Base-by-base conservation (phyloP, 2,329 filamentous ascomycete species). In the Fusarium graminum region DNA sequence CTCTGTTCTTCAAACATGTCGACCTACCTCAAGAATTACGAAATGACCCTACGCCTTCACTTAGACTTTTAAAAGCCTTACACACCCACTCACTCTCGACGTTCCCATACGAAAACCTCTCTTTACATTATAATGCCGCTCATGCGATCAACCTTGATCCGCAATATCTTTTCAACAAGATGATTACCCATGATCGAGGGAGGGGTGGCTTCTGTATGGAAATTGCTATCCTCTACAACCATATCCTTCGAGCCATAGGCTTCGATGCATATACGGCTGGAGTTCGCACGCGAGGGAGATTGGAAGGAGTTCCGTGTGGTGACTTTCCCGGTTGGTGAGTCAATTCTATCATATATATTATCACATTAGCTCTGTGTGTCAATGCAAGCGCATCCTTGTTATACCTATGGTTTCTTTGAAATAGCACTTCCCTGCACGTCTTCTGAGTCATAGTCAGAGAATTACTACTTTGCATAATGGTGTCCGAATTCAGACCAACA, bases 121-220 rank as follows among this genome's bases (percentile, higher is more conserved):
- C 80, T 4, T 74, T 88, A 4, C 85, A 88, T 72, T 87, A 88
- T 71, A 78, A 76, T 52, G 59, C 71, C 1, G 13, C 61, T 57
- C 79, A 81, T 38, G 56, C 66, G 3, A 77, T 85, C 43, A 58
- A 74, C 13, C 80, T 88, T 4, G 74, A 82, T 19, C 80, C 82
- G 0, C 75, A 82, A 19, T 59, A 74, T 43, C 77, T 86, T 2
- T 87, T 82, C 70, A 61, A 73, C 6, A 88, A 87, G 63, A 79
- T 86, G 49, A 76, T 88, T 13, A 52, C 62, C 2, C 67, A 78
- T 41, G 71, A 74, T 3, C 78, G 80, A 4, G 22, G 22, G 22
- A 22, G 22, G 22, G 87, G 87, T 2, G 86, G 87, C 0, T 89
- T 88, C 74, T 90, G 86, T 74, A 86, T 89, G 80, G 86, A 89